These are phyloP conservation scores for Halophytophthora polymorphica DNA, from an alignment of 352 stramenopile genomes.

Conservation along the genomic window DNA sequence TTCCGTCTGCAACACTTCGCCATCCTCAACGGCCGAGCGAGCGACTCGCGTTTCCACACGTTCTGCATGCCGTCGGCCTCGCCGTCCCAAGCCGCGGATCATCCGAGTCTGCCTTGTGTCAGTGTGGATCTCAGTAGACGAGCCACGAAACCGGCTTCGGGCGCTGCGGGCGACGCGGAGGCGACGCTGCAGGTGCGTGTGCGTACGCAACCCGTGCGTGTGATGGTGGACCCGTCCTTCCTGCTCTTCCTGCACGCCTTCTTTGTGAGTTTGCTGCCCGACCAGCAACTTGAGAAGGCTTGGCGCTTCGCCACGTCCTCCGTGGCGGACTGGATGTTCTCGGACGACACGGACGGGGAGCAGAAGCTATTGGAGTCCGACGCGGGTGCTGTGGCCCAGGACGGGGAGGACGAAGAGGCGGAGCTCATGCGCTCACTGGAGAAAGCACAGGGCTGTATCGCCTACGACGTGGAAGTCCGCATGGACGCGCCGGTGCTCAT, in stretches of 20 bases:
- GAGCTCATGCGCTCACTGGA: conserved; percentile 37
- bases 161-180: conserved; percentile 12
- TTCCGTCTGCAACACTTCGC: conserved; percentile 70
- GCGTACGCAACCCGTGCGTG: conserved; percentile 52
- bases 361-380: conserved; percentile 13
- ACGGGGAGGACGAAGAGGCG: conserved; percentile 38
- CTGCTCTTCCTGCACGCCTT: conserved; percentile 67
- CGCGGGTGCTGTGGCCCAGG: background rate
- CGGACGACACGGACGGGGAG: conserved; percentile 37
- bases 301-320: conserved; percentile 83
- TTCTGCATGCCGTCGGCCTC: conserved; percentile 57
- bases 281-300: conserved; percentile 69
- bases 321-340: conserved; percentile 79
- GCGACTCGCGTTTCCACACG: conserved; percentile 43
- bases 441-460: conserved; percentile 19
- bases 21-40: conserved; percentile 50
- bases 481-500: conserved; percentile 77
- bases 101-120: conserved; percentile 34
- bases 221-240: conserved; percentile 74
- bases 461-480: conserved; percentile 69
- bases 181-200: conserved; percentile 41
- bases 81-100: background rate
- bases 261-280: conserved; percentile 61
- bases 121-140: conserved; percentile 42
- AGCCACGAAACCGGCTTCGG: conserved; percentile 16